Conservation (phyloP, 225 moss, liverwort and hornwort species). For the Anthoceros angustus region DNA sequence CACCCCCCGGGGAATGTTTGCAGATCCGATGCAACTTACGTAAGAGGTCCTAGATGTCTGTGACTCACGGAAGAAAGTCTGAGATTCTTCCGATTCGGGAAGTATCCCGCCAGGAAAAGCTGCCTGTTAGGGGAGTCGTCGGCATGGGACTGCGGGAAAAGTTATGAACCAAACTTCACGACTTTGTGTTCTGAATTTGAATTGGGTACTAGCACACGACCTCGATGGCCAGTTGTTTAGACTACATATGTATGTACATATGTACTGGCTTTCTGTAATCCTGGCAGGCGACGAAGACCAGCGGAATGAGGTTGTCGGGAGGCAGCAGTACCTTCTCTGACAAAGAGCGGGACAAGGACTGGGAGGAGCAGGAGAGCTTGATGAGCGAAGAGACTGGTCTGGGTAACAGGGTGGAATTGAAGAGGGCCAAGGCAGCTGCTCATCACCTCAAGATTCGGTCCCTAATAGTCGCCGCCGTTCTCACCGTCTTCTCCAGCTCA, state of each 20-base stretch:
- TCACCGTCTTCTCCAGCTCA: slow-evolving; percentile 72
- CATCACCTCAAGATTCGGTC: slow-evolving; percentile 27
- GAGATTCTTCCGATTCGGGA: too few species aligned
- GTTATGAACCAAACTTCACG: too few species aligned
- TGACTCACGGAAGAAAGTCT: too few species aligned
- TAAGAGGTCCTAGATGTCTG: too few species aligned
- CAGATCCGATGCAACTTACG: too few species aligned
- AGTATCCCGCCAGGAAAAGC: too few species aligned
- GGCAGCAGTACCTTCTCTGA: slow-evolving; percentile 1
- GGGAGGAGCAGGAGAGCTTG: slow-evolving; percentile 16
- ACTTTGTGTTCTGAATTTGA: too few species aligned
- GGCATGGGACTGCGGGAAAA: too few species aligned
- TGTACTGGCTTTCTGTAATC: neutral
- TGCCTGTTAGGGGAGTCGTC: too few species aligned
- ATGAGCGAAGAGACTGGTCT: slow-evolving; percentile 15
- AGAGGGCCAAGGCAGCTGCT: slow-evolving; percentile 13
- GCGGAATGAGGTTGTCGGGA: neutral
- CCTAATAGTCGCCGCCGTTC: slow-evolving; percentile 36
- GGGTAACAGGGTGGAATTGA: neutral
- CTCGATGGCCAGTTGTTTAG: neutral
- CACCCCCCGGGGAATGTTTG: too few species aligned
- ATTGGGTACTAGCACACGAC: too few species aligned
- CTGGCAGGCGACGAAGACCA: neutral
- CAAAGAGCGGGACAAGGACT: slow-evolving; percentile 2
- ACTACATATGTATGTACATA: neutral